Evolutionary conservation across 1,284 basidiomycete species (phyloP).

Genomic region (Ceratobasidium theobromae): DNA sequence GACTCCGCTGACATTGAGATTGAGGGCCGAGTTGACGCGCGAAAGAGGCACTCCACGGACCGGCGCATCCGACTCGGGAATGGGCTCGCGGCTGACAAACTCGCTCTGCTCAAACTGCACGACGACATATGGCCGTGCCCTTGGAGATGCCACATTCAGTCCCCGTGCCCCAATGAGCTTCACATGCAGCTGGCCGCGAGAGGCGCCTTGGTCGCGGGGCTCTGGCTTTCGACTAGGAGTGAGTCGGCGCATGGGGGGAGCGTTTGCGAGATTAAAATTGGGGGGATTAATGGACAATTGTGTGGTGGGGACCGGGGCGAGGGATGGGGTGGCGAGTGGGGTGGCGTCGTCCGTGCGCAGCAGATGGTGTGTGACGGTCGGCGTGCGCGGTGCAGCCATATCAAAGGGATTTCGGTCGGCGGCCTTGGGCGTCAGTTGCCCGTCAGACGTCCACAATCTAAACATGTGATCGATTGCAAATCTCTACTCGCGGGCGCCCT

Average conservation of each 20-base stretch:
- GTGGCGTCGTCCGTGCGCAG: slow-evolving; percentile 1
- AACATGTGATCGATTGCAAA: slow-evolving; percentile 39
- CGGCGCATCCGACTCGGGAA: slow-evolving; percentile 77
- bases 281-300: slow-evolving; percentile 77
- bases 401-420: slow-evolving; percentile 44
- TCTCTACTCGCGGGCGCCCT: neutral
- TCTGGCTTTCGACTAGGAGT: slow-evolving; percentile 13
- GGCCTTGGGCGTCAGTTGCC: slow-evolving; percentile 73
- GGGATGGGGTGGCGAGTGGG: slow-evolving; percentile 31
- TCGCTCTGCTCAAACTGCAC: slow-evolving; percentile 99
- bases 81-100: slow-evolving; percentile 92
- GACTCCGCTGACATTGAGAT: slow-evolving; percentile 45
- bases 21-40: slow-evolving; percentile 59
- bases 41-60: slow-evolving; percentile 75
- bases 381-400: slow-evolving; percentile 38
- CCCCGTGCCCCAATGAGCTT: slow-evolving; percentile 91
- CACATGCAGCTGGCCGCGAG: slow-evolving; percentile 84
- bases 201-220: slow-evolving; percentile 38
- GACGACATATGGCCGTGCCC: slow-evolving; percentile 89
- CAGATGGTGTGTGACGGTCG: slow-evolving; percentile 35
- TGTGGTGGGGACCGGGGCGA: slow-evolving; percentile 64
- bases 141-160: slow-evolving; percentile 70
- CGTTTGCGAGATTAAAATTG: slow-evolving; percentile 34
- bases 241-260: slow-evolving; percentile 45
- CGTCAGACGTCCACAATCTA: slow-evolving; percentile 48